A percentile compares a stretch with the other conserved stretches of the same genome.
Conservation (phyloP, 176 grass and related monocot species). For the Alopecurus myosuroides region DNA sequence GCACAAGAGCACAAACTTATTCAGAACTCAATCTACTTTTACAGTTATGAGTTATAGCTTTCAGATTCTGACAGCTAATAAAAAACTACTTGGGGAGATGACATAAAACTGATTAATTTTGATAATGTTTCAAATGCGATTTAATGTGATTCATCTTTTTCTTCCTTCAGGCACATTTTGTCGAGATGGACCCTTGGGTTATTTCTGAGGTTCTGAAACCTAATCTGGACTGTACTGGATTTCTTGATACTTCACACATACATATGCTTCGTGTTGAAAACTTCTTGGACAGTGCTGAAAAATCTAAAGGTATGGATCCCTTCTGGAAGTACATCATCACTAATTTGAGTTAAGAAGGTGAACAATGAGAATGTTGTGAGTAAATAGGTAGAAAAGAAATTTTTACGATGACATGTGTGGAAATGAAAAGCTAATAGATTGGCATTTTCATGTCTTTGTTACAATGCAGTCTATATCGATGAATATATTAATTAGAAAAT, state of each 20-base stretch:
- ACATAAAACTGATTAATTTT: neutral
- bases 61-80: neutral
- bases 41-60: conserved; percentile 12
- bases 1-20: neutral
- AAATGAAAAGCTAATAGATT: neutral
- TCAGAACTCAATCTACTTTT: neutral
- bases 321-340: neutral
- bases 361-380: neutral
- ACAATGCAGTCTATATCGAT: neutral
- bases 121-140: conserved; percentile 2
- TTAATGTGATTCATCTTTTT: neutral
- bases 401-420: neutral
- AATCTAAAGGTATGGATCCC: conserved; percentile 48
- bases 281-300: conserved; percentile 73
- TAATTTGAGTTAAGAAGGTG: neutral
- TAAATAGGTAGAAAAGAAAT: neutral
- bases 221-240: conserved; percentile 85
- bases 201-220: conserved; percentile 74
- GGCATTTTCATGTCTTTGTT: neutral
- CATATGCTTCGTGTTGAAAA: conserved; percentile 78
- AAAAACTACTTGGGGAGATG: neutral
- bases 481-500: neutral
- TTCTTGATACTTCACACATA: conserved; percentile 75
- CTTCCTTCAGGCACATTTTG: conserved; percentile 70
- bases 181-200: conserved; percentile 97